Base-by-base conservation (phyloP, 805 yeast genomes). In the Saccharomycopsis schoenii region DNA sequence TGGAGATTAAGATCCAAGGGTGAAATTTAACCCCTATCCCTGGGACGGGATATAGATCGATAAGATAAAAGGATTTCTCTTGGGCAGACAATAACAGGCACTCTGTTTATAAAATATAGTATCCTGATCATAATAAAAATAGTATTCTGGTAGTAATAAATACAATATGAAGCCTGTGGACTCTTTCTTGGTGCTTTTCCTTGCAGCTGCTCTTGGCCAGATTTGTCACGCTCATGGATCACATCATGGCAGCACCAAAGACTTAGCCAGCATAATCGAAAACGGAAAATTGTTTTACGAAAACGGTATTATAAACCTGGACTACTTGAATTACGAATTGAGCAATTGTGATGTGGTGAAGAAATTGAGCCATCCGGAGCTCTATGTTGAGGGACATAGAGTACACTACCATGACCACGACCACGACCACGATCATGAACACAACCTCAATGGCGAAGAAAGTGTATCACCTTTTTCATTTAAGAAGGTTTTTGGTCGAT, bases 271-370 rank as follows among this genome's bases (percentile, higher is more conserved):
- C 14, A 54, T 42, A 34, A 24, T n/a, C 8, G 39, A 40, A 19
- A 29, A 40, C 15, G 51, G 60, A 14, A 55, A 36, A 14, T 57
- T 76, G 34, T 68, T 68, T 63, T 73, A 75, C 63, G 68, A 72
- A 17, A 75, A 79, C 62, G 83, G 83, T 9, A 76, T 74, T 15
- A 56, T 77, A 57, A 78, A 79, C 65, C 63, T 78, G 41, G 74
- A 74, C n/a, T 64, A 67, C 2, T 62, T 79, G 51, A 71, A 70
- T 19, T 40, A 57, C 1, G 64, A 68, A 57, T 62, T 75, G 34
- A 68, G 70, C 40, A 61, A 68, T 19, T 79, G 83, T 68, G 64
- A 65, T 0, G 76, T 79, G 41, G 80, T 79, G 3, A 55, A 73
- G 61, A 72, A 75, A 42, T 62, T 80, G 62, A 77, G 77, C 67